These are phyloP conservation scores for Mycena filopes DNA, from an alignment of 768 basidiomycete genomes.

Conservation along the genomic window DNA sequence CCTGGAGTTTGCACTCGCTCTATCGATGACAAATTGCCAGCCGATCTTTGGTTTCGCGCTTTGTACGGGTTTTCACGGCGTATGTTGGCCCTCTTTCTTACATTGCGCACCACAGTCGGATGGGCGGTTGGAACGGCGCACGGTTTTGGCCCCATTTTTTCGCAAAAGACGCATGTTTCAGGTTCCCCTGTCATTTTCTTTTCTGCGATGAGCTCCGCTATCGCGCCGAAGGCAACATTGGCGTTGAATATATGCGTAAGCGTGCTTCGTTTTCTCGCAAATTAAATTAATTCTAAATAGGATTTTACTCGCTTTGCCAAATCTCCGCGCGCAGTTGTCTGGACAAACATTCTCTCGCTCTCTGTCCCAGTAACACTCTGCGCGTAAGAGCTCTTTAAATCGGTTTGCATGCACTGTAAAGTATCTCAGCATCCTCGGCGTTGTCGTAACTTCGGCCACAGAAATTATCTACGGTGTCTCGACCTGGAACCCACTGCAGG, in stretches of 20 bases:
- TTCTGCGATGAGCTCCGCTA: constrained; percentile 35
- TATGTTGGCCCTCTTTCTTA: background rate
- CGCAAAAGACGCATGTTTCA: constrained; percentile 23
- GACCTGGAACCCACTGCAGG: constrained; percentile 40
- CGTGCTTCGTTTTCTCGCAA: background rate
- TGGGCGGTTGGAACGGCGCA: constrained; percentile 35
- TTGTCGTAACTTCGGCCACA: constrained; percentile 71
- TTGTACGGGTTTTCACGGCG: constrained; percentile 28
- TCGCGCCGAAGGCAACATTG: constrained; percentile 36
- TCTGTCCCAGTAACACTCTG: constrained; percentile 35
- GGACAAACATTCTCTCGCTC: constrained; percentile 35
- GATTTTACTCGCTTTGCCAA: constrained; percentile 39
- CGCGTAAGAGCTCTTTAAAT: constrained; percentile 18
- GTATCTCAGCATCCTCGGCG: constrained; percentile 50
- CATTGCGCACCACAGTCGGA: constrained; percentile 25
- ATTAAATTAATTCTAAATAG: constrained; percentile 12
- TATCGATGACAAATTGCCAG: constrained; percentile 9
- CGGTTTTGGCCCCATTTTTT: constrained; percentile 36
- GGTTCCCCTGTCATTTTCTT: constrained; percentile 32
- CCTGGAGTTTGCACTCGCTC: no score
- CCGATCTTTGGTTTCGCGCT: constrained; percentile 37
- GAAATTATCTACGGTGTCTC: constrained; percentile 61
- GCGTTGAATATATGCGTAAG: constrained; percentile 35
- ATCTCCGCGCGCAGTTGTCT: constrained; percentile 29
- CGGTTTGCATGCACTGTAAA: background rate